Base-by-base conservation (phyloP, 371 early-diverging fungal genomes). In the Mortierella sp. region DNA sequence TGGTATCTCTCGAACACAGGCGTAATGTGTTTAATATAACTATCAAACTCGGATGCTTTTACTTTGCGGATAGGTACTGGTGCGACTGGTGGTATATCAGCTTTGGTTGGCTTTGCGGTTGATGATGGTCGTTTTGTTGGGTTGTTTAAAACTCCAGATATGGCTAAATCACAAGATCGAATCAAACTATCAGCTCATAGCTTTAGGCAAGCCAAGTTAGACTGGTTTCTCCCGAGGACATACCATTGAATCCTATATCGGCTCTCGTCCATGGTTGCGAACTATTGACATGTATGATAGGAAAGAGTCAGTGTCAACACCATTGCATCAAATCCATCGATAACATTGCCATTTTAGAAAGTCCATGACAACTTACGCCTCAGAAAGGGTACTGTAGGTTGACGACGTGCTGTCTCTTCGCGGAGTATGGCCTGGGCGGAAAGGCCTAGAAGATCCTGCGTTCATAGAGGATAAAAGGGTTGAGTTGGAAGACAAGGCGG, bases 81-180 rank as follows among this genome's bases (percentile, higher is more conserved):
- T 5, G 90, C 76, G 3, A 93, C 92, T 6, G 91, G 85, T 35
- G 94, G 91, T 56, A 93, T 88, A 58, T 93, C 94, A 19, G 77
- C 76, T 65, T 88, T 87, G 42, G 83, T 86, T 9, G 89, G 88
- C 66, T 85, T 87, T 28, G 76, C 54, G 9, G 83, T 40, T 3
- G 84, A 81, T 34, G 85, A 83, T 0, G 83, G 69, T 57, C 86
- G 83, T 64, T 86, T 88, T 35, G 84, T 87, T 28, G 90, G 90
- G 67, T 90, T 89, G 69, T 90, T 90, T 43, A 90, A 65, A 0
- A 90, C 90, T 72, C 90, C 90, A 85, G 68, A 71, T 34, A 79
- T 76, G 61, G 68, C 70, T 73, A 72, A 23, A 19, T 17, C 31
- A 17, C 17, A 54, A 55, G 35, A 51, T 3, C 3, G 13, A 23